Base-by-base conservation (phyloP, 495 filamentous ascomycete genomes). In the Poronia punctata region DNA sequence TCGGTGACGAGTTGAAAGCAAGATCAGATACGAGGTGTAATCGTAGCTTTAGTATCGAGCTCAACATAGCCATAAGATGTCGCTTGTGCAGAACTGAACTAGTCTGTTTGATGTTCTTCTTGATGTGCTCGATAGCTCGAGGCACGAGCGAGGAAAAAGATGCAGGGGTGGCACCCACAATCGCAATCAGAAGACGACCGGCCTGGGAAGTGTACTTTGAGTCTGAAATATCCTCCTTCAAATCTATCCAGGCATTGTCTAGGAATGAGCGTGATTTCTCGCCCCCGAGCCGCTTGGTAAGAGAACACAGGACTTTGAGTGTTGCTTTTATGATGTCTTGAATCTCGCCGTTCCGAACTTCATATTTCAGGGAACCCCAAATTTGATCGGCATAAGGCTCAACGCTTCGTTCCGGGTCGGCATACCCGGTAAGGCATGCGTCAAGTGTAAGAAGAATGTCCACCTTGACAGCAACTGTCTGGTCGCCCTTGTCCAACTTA, bases 341-440 rank as follows among this genome's bases (percentile, higher is more conserved):
- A 20, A 70, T 60, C 36, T 72, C 70, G 4, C 72, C 71, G 31
- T 76, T 76, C 33, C 68, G 69, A n/a, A 78, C 65, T 38, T 78
- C 74, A 41, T 74, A 78, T 45, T 78, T 76, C 28, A 78, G 61
- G 1, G 66, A 65, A 28, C 64, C 60, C 74, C 74, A 78, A 31
- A 75, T 59, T 35, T 68, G 67, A 23, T 60, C 46, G 15, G 61
- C 52, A 30, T 64, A 56, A 9, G 68, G 61, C 4, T 62, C 55
- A 4, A 75, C 36, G 8, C 56, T 68, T 30, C 55, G 48, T 38
- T 65, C 54, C 0, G 64, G 49, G 18, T 61, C 44, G 3, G 60
- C 57, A 34, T 74, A 75, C 15, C 56, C 36, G 10, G 51, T 49
- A 14, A 74, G 45, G 32, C 71, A 75, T 2, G 65, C 61, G 19